Evolutionary conservation across 208 protist species (phyloP), one percentile per base, ranked within the genome.

Genomic region (Kentomonas sorsogonicus): DNA sequence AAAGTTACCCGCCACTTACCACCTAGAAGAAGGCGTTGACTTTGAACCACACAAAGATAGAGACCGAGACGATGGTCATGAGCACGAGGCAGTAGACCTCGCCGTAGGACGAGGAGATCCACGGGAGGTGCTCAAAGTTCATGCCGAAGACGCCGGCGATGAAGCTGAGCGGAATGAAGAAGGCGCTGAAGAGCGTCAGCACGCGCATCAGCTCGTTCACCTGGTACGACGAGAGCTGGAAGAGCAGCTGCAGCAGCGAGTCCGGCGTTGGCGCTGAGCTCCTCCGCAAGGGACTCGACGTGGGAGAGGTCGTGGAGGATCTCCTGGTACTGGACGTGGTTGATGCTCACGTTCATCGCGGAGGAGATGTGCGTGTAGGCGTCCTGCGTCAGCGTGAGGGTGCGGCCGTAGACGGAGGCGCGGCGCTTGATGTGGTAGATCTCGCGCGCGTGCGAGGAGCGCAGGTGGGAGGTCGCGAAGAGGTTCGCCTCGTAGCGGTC

Each of bases 191-290:
- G 22, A 91, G 62, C 15, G 89, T 93, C 57, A 92, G 75, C 50
- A 93, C 79, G 10, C 75, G 76, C 78, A 95, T 92, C 20, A 90
- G 72, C 69, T 94, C 82, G 56, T 89, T 94, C 33, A 87, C 76
- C 66, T 92, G 77, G 54, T 87, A 92, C n/a, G 79, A 89, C 15
- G 78, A 89, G 9, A 89, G 61, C 61, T 89, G 79, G 33, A 89
- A 92, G 13, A 89, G 72, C 36, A 92, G 65, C 63, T 89, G 76
- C 48, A 92, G 63, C 18, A 84, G 74, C 0, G 78, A 86, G 45
- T 89, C 77, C n/a, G 0, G 79, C 75, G 60, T 89, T 88, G 5
- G 71, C 66, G 71, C 77, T 87, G 10, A 89, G 65, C 54, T 85
- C 81, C 41, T 89, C 78, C n/a, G 80, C 70, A 26, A 89, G 63